Conservation (phyloP, 169 alveolate genomes). For the Theileria orientalis region DNA sequence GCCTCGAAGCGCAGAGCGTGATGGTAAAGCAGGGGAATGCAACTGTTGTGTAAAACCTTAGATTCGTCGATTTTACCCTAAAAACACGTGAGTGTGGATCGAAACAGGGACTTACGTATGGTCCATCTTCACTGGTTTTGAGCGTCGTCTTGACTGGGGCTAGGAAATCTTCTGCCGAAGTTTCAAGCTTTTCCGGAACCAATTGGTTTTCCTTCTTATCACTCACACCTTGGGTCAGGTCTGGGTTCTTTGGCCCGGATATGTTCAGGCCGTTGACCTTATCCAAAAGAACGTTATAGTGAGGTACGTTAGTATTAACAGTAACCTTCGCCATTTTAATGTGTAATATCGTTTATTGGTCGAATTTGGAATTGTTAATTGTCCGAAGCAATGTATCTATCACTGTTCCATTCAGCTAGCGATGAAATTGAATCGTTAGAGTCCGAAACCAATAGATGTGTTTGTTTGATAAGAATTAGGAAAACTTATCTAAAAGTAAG, state of each 20-base stretch:
- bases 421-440: too few species aligned
- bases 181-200: too few species aligned
- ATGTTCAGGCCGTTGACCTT: conserved; percentile 4
- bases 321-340: conserved; percentile 7
- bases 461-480: not conserved
- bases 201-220: too few species aligned
- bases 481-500: not conserved
- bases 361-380: not conserved
- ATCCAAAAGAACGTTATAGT: conserved; percentile 5
- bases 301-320: not conserved
- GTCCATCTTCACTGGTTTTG: too few species aligned
- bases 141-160: too few species aligned
- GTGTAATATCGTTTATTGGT: not conserved
- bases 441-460: too few species aligned
- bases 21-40: conserved; percentile 72
- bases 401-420: too few species aligned
- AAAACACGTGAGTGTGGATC: not conserved
- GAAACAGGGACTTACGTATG: not conserved
- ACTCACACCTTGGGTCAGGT: too few species aligned
- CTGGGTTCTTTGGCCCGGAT: too few species aligned
- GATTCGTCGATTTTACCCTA: conserved; percentile 64
- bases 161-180: too few species aligned
- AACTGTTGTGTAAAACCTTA: conserved; percentile 61
- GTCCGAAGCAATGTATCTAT: too few species aligned
- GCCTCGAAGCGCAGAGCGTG: conserved; percentile 79